phyloP scores from a whole-genome alignment of 129 eudicot species.

The Silybum marianum region DNA sequence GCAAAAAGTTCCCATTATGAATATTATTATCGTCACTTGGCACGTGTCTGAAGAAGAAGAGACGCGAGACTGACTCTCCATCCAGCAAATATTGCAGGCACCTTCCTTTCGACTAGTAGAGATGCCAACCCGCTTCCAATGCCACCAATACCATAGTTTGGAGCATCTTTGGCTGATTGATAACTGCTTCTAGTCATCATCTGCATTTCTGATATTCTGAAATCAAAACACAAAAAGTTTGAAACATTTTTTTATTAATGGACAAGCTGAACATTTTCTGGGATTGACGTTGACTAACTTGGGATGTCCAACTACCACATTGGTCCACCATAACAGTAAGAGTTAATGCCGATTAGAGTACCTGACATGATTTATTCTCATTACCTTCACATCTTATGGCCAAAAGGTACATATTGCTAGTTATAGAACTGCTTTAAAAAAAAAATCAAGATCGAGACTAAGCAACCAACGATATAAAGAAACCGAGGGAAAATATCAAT shows the following conservation, averaged over 20 bases:
- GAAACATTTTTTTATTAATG: background rate
- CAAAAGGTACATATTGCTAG: too few species aligned
- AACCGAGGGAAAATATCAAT: too few species aligned
- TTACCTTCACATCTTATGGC: too few species aligned
- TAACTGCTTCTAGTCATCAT: slow-evolving; percentile 31
- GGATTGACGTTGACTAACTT: too few species aligned
- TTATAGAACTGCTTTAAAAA: too few species aligned
- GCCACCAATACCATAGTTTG: slow-evolving; percentile 22
- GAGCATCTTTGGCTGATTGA: slow-evolving; percentile 32
- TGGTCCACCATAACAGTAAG: too few species aligned
- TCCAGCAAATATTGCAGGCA: slow-evolving; percentile 40
- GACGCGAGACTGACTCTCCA: slow-evolving; percentile 47
- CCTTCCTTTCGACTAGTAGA: slow-evolving; percentile 38
- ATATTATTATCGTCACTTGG: slow-evolving; percentile 28
- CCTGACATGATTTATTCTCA: too few species aligned
- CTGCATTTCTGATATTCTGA: slow-evolving; percentile 46
- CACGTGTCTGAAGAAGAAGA: slow-evolving; percentile 35
- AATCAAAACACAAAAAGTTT: background rate
- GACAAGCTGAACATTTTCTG: background rate
- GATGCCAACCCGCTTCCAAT: slow-evolving; percentile 44
- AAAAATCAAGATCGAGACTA: too few species aligned
- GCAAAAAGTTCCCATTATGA: background rate
- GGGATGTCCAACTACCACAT: too few species aligned
- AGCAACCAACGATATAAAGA: too few species aligned
- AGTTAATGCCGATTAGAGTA: too few species aligned